Percentiles rank a stretch among this genome's conserved stretches.
phyloP scores from a whole-genome alignment of 2,329 filamentous ascomycete genomes.

The Dactylellina parvicollis region DNA sequence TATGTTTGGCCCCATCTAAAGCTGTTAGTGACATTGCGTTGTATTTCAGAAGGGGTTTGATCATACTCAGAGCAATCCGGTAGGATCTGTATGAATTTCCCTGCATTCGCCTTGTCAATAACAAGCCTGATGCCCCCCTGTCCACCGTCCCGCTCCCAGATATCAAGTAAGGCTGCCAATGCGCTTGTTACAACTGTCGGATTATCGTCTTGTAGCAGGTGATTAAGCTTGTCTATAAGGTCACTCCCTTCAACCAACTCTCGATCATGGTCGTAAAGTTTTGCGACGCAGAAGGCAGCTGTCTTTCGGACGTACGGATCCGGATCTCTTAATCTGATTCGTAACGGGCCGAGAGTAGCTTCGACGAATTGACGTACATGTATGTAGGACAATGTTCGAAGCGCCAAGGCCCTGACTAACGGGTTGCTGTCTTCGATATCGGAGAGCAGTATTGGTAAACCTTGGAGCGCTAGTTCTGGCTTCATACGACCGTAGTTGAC shows the following conservation, averaged over 20 bases:
- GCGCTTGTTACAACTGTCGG: conserved; percentile 97
- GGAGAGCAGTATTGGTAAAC: conserved; percentile 80
- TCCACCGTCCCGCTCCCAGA: conserved; percentile 96
- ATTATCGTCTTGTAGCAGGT: conserved; percentile 91
- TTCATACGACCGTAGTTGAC: conserved; percentile 97
- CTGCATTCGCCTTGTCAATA: conserved; percentile 96
- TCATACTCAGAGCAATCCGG: conserved; percentile 95
- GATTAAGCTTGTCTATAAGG: conserved; percentile 89
- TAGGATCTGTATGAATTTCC: conserved; percentile 95
- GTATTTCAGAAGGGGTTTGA: neutral
- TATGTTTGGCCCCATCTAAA: conserved; percentile 98
- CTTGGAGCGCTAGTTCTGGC: conserved; percentile 91
- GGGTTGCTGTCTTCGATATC: conserved; percentile 95
- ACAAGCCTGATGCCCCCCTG: conserved; percentile 80
- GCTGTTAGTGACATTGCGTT: neutral
- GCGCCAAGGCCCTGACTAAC: conserved; percentile 86
- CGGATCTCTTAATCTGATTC: conserved; percentile 80
- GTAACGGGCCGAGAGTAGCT: conserved; percentile 84
- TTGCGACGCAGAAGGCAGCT: conserved; percentile 93
- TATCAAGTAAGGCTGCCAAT: conserved; percentile 89
- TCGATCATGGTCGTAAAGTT: conserved; percentile 95
- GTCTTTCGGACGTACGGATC: conserved; percentile 99
- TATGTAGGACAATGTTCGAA: conserved; percentile 96
- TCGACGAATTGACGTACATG: conserved; percentile 96
- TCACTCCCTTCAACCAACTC: conserved; percentile 89